phyloP scores from a whole-genome alignment of 179 eudicot species.

The Carnegiea gigantea region DNA sequence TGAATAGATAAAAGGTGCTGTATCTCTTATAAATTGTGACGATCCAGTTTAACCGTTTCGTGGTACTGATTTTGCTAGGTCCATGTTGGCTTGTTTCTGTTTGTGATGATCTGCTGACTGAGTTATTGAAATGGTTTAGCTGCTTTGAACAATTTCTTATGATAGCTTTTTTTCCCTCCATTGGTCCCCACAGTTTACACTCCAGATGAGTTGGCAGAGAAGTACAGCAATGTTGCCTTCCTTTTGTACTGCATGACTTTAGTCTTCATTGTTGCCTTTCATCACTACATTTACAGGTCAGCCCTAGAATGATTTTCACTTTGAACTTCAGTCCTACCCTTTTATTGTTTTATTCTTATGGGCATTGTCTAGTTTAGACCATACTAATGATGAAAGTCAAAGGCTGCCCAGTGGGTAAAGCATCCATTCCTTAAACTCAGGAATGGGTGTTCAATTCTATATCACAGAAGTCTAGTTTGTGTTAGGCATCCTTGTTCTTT shows the following conservation, averaged over 20 bases:
- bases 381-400: background rate
- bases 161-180: background rate
- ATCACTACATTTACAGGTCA: conserved; percentile 89
- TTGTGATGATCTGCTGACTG: conserved; percentile 8
- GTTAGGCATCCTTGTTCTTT: no score
- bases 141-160: background rate
- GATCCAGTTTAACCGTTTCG: conserved; percentile 8
- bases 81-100: background rate
- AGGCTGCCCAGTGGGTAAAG: background rate
- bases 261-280: conserved; percentile 60
- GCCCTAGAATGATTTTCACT: conserved; percentile 20
- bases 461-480: background rate
- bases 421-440: background rate
- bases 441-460: background rate
- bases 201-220: conserved; percentile 87
- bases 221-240: conserved; percentile 77
- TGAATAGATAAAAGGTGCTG: background rate
- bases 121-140: background rate
- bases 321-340: conserved; percentile 3
- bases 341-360: background rate
- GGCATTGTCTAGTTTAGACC: background rate
- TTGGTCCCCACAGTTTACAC: conserved; percentile 60
- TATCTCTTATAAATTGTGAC: background rate
- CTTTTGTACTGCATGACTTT: conserved; percentile 77
- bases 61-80: background rate